Evolutionary conservation across 345 rosid genomes (phyloP), one percentile per base, ranked within the genome.

Genomic region (Bruguiera gymnorhiza): DNA sequence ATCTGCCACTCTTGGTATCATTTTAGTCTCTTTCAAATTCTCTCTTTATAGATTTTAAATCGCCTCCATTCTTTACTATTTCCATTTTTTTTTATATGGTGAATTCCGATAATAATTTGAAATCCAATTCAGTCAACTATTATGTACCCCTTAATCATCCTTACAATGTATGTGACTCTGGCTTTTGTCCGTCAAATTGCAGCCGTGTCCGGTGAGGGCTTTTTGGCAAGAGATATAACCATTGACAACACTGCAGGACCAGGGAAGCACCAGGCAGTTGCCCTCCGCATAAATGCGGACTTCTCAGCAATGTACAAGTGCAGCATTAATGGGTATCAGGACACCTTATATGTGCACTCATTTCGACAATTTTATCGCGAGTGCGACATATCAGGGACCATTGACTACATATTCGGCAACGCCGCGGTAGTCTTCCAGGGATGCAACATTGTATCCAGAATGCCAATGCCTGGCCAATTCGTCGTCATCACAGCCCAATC

Each of bases 1-100:
- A 86, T 93, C 98, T 69, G 98, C 98, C 39, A 89, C 96, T 65
- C 79, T 93, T 36, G 97, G 98, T 93, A 79, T 43, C 63, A 59
- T 7, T 48, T 52, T 23, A 4, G 19, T n/a, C 43, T 23, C 31
- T 39, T 34, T 29, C 60, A 26, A 26, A 29, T 53, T 34, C 20
- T 20, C 27, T 30, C 10, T 57, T 43, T 81, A 48, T 53, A 24
- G 11, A 20, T 54, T 20, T 20, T 21, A n/a, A 54, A 54, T 54
- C 27, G 8, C 58, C 4, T 39, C 15, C 46, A 10, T 11, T 11
- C 37, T 24, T 54, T 54, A 54, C 58, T 7, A 24, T 54, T 54
- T 54, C 8, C 8, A 4, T 1, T 7, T 54, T 54, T 54, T 1
- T 6, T 53, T 20, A 1, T 19, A 20, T 20, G 4, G 3, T 53